A percentile compares a stretch with the other conserved stretches of the same genome.
These are phyloP conservation scores for Trichosanthes cucumerina DNA, from an alignment of 306 rosid species.

Conservation along the genomic window DNA sequence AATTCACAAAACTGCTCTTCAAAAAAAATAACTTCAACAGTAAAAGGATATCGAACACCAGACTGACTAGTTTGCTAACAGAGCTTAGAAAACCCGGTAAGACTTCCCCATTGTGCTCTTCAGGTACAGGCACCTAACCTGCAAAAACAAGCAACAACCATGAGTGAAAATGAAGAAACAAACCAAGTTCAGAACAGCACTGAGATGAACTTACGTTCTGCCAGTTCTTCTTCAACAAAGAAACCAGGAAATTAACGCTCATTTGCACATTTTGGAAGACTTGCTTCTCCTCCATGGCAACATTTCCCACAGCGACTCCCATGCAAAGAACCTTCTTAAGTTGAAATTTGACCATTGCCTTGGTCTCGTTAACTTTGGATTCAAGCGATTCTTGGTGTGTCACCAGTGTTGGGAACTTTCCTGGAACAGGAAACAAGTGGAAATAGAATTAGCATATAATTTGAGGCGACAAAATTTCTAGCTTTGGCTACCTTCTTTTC, in stretches of 20 bases:
- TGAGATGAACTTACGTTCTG: conserved; percentile 49
- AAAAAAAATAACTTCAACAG: neutral
- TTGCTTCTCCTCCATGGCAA: conserved; percentile 83
- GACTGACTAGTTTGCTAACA: neutral
- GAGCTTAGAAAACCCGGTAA: conserved; percentile 17
- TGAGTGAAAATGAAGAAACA: neutral
- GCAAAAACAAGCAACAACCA: neutral
- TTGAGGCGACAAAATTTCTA: neutral
- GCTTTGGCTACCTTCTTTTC: neutral
- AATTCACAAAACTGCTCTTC: conserved; percentile 9
- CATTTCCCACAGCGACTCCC: conserved; percentile 88
- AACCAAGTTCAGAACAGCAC: too few species aligned
- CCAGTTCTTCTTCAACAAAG: conserved; percentile 78
- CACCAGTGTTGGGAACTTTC: conserved; percentile 77
- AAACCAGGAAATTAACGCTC: conserved; percentile 77
- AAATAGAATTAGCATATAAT: neutral
- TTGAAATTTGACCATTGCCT: conserved; percentile 80
- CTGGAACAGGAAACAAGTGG: conserved; percentile 15
- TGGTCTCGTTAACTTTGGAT: conserved; percentile 69
- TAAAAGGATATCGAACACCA: neutral
- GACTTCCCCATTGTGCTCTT: conserved; percentile 38
- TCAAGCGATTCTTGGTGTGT: conserved; percentile 77
- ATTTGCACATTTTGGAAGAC: conserved; percentile 78
- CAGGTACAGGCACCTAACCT: conserved; percentile 28
- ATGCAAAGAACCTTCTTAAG: conserved; percentile 81